Percentiles rank a stretch among this genome's conserved stretches.
Evolutionary conservation across 78 protist genomes (phyloP).

Genomic region (Cyanophora paradoxa): DNA sequence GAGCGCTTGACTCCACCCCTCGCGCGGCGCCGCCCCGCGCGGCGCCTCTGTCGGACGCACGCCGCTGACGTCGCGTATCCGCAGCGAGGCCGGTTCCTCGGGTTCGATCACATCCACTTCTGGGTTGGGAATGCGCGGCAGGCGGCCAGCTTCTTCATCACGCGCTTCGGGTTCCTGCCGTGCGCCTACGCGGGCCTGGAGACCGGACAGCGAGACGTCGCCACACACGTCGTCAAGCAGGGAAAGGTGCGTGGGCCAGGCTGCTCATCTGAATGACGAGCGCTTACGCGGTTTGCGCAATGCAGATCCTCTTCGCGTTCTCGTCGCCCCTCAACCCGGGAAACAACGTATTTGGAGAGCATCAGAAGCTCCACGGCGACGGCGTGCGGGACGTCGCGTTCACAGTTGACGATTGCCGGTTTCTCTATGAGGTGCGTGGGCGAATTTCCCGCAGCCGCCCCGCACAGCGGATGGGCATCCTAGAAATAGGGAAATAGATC

Average conservation of each 20-base stretch:
- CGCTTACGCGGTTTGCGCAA: too few relatives aligned
- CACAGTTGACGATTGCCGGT: slow-evolving; percentile 52
- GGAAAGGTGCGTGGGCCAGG: neutral
- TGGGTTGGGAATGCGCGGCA: slow-evolving; percentile 88
- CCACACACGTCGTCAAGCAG: slow-evolving; percentile 62
- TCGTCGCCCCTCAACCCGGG: slow-evolving; percentile 36
- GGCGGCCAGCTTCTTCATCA: slow-evolving; percentile 64
- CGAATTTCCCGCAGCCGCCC: too few relatives aligned
- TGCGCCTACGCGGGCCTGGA: slow-evolving; percentile 78
- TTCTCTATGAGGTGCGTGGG: slow-evolving; percentile 29
- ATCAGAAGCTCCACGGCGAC: slow-evolving; percentile 68
- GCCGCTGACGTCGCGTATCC: too few relatives aligned
- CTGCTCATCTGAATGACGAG: neutral
- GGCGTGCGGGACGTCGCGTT: slow-evolving; percentile 81
- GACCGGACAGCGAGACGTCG: slow-evolving; percentile 70
- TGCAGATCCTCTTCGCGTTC: slow-evolving; percentile 34
- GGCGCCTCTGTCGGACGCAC: too few relatives aligned
- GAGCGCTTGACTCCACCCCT: too few relatives aligned
- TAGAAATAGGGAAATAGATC: too few relatives aligned
- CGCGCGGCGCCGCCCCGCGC: too few relatives aligned
- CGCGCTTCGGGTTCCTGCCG: slow-evolving; percentile 74
- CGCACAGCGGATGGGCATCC: too few relatives aligned
- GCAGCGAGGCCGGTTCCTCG: slow-evolving; percentile 29
- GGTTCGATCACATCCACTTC: slow-evolving; percentile 56
- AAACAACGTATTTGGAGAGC: slow-evolving; percentile 41